phyloP scores from a whole-genome alignment of 371 early-diverging fungal genomes.

The Blakeslea trispora region DNA sequence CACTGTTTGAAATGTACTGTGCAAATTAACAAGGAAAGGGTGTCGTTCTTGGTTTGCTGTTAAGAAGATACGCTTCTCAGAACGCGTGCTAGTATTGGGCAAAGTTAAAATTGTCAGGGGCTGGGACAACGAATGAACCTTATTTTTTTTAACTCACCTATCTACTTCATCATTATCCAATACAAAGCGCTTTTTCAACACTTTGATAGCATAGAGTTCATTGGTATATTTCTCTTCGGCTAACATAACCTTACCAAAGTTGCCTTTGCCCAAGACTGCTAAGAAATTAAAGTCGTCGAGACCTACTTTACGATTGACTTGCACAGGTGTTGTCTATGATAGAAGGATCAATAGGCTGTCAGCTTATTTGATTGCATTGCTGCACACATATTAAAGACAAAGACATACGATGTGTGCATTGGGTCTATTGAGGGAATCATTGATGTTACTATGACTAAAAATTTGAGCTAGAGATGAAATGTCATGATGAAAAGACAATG shows the following conservation, averaged over 20 bases:
- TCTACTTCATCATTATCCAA: slow-evolving; percentile 93
- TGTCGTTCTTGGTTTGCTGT: slow-evolving; percentile 86
- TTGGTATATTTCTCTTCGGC: slow-evolving; percentile 84
- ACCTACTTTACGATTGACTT: slow-evolving; percentile 47
- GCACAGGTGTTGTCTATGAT: slow-evolving; percentile 31
- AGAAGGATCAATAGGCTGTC: too few species aligned
- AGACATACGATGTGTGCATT: slow-evolving; percentile 8
- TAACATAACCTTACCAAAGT: slow-evolving; percentile 93
- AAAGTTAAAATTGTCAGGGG: too few species aligned
- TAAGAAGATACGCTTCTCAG: slow-evolving; percentile 93
- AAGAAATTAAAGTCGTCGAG: slow-evolving; percentile 85
- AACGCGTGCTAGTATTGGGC: too few species aligned
- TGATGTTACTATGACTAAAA: slow-evolving; percentile 14
- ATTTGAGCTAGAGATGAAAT: slow-evolving; percentile 13
- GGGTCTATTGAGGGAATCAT: slow-evolving; percentile 4
- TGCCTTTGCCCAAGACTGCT: slow-evolving; percentile 94
- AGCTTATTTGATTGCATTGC: neutral
- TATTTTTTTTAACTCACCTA: slow-evolving; percentile 35
- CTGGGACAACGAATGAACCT: too few species aligned
- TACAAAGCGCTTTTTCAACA: slow-evolving; percentile 96
- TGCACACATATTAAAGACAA: neutral
- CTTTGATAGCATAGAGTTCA: slow-evolving; percentile 94
- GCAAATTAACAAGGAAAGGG: slow-evolving; percentile 95
- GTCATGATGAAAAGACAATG: slow-evolving; percentile 18
- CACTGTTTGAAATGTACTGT: slow-evolving; percentile 95